A percentile compares a stretch with the other conserved stretches of the same genome.
These are phyloP conservation scores for Cladosporium sp. DNA, from an alignment of 2,329 filamentous ascomycete species.

Conservation along the genomic window DNA sequence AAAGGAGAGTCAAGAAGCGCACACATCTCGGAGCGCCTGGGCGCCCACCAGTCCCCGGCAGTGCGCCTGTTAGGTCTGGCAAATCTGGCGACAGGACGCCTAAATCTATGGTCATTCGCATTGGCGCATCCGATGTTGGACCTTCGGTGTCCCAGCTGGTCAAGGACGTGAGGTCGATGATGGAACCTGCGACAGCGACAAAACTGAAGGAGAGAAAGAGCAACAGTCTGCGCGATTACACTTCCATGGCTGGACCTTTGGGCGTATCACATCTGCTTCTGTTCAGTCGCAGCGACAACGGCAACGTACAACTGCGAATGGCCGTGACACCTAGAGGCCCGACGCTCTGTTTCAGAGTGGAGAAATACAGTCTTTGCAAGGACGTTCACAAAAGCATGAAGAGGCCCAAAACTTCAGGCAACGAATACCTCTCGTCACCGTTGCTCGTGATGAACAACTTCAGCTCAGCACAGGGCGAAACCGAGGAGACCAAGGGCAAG, in stretches of 20 bases:
- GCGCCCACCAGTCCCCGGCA: constrained; percentile 47
- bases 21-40: constrained; percentile 71
- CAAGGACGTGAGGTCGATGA: constrained; percentile 83
- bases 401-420: constrained; percentile 74
- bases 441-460: constrained; percentile 99
- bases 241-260: constrained; percentile 89
- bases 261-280: constrained; percentile 90
- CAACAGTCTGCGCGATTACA: constrained; percentile 87
- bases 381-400: constrained; percentile 82
- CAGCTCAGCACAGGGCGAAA: constrained; percentile 48
- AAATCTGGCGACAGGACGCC: constrained; percentile 64
- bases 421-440: constrained; percentile 72
- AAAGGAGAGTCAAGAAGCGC: constrained; percentile 78
- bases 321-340: constrained; percentile 85
- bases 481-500: constrained; percentile 41
- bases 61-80: constrained; percentile 47
- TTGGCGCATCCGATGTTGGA: constrained; percentile 90
- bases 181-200: constrained; percentile 92
- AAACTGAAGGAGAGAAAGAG: constrained; percentile 83
- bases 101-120: constrained; percentile 97
- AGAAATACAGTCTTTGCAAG: constrained; percentile 90
- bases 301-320: constrained; percentile 88
- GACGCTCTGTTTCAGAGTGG: constrained; percentile 88
- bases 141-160: constrained; percentile 87
- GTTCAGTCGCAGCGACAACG: constrained; percentile 82